phyloP scores from a whole-genome alignment of 1,284 basidiomycete genomes.

The Heterobasidion irregulare region DNA sequence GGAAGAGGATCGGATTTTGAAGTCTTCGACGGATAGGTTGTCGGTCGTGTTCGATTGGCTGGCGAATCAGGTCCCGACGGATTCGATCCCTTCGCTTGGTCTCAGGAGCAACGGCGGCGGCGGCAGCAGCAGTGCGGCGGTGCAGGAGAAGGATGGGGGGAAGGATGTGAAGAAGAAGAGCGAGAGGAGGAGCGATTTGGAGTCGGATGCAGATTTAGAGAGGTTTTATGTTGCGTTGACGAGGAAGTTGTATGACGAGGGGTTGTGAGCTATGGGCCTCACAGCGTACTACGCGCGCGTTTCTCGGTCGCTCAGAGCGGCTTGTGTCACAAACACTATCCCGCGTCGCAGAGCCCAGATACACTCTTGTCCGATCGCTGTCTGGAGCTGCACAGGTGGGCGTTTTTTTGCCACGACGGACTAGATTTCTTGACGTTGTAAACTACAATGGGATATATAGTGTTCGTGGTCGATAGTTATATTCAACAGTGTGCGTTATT shows the following conservation, averaged over 20 bases:
- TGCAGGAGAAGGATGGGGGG: neutral
- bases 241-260: conserved; percentile 75
- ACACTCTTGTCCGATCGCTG: too few relatives aligned
- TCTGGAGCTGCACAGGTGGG: too few relatives aligned
- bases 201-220: conserved; percentile 59
- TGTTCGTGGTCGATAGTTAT: too few relatives aligned
- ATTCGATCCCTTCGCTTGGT: conserved; percentile 7
- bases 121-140: conserved; percentile 6
- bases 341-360: too few relatives aligned
- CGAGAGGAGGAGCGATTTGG: conserved; percentile 36
- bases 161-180: conserved; percentile 16
- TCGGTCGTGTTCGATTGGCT: conserved; percentile 73
- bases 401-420: too few relatives aligned
- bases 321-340: too few relatives aligned
- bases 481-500: too few relatives aligned
- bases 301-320: too few relatives aligned
- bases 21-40: conserved; percentile 59
- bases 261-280: conserved; percentile 32
- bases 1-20: conserved; percentile 51
- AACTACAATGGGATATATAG: too few relatives aligned
- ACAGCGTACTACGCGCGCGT: too few relatives aligned
- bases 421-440: too few relatives aligned
- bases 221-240: conserved; percentile 70
- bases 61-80: conserved; percentile 55
- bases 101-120: conserved; percentile 8